Percentiles rank a stretch among this genome's conserved stretches.
Evolutionary conservation across 768 basidiomycete species (phyloP).

Genomic region (Mycena metata): DNA sequence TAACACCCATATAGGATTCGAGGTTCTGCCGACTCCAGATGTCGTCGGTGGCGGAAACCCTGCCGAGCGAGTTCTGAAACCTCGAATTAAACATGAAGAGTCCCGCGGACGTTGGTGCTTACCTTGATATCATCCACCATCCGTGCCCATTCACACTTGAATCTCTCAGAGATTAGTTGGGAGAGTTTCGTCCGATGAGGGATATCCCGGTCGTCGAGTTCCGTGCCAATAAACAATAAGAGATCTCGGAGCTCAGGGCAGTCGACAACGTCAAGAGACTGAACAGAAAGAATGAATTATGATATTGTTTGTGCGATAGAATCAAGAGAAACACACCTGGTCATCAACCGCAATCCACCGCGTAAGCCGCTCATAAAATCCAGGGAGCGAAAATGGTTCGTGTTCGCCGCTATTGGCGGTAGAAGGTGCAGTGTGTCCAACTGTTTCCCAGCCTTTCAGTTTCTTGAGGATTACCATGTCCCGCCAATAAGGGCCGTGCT

Average conservation of each 20-base stretch:
- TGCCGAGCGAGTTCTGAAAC: neutral
- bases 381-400: slow-evolving; percentile 15
- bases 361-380: slow-evolving; percentile 6
- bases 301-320: too few relatives aligned
- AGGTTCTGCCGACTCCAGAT: slow-evolving; percentile 49
- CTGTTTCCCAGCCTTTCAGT: slow-evolving; percentile 1
- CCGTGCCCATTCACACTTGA: slow-evolving; percentile 2
- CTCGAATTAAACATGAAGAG: neutral
- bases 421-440: neutral
- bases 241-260: slow-evolving; percentile 10
- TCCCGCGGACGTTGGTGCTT: neutral
- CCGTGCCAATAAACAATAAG: slow-evolving; percentile 3
- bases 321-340: slow-evolving; percentile 1
- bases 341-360: slow-evolving; percentile 19
- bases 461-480: neutral
- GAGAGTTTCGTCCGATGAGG: slow-evolving; percentile 17
- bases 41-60: slow-evolving; percentile 44
- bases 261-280: slow-evolving; percentile 14
- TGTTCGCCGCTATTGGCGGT: neutral
- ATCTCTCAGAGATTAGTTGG: neutral
- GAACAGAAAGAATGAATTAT: too few relatives aligned
- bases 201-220: slow-evolving; percentile 15
- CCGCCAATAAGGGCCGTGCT: neutral
- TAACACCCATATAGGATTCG: slow-evolving; percentile 48
- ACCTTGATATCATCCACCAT: slow-evolving; percentile 12